Conservation (phyloP, 2,329 filamentous ascomycete species). For the Hypoxylon sp. region DNA sequence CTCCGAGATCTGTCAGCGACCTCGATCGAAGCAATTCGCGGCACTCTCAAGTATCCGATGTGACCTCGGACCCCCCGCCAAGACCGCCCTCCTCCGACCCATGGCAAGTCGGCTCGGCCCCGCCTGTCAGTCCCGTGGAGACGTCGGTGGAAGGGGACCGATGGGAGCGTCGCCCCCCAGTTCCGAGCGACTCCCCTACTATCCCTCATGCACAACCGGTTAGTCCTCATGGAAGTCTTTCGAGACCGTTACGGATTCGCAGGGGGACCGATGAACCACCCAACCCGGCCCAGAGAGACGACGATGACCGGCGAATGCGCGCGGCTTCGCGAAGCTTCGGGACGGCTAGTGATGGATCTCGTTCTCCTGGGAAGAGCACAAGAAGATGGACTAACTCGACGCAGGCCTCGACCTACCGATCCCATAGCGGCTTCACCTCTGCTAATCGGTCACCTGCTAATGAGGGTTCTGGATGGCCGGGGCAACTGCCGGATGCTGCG, state of each 20-base stretch:
- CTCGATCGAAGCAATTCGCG: conserved; percentile 46
- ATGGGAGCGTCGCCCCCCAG: conserved; percentile 44
- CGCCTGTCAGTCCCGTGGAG: conserved; percentile 40
- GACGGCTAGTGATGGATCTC: conserved; percentile 47
- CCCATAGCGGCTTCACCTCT: conserved; percentile 42
- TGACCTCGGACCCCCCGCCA: conserved; percentile 48
- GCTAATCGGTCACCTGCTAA: conserved; percentile 40
- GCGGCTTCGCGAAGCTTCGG: conserved; percentile 45
- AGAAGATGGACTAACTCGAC: conserved; percentile 51
- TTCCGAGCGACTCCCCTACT: conserved; percentile 50
- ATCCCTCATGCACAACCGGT: conserved; percentile 48
- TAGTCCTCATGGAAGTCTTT: conserved; percentile 36
- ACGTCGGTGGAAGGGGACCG: conserved; percentile 38
- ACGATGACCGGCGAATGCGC: conserved; percentile 46
- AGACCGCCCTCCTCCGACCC: conserved; percentile 58
- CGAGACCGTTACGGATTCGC: conserved; percentile 31
- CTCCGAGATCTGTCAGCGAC: conserved; percentile 35
- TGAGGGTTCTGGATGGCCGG: conserved; percentile 32
- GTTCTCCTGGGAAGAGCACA: conserved; percentile 46
- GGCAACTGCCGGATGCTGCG: conserved; percentile 32
- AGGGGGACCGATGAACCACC: conserved; percentile 30
- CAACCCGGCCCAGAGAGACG: conserved; percentile 34
- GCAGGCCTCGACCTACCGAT: conserved; percentile 44
- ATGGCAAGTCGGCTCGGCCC: conserved; percentile 56
- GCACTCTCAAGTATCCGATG: conserved; percentile 44